These are phyloP conservation scores for Ophiostoma novo-ulmi DNA, from an alignment of 2,329 filamentous ascomycete species.

Conservation along the genomic window DNA sequence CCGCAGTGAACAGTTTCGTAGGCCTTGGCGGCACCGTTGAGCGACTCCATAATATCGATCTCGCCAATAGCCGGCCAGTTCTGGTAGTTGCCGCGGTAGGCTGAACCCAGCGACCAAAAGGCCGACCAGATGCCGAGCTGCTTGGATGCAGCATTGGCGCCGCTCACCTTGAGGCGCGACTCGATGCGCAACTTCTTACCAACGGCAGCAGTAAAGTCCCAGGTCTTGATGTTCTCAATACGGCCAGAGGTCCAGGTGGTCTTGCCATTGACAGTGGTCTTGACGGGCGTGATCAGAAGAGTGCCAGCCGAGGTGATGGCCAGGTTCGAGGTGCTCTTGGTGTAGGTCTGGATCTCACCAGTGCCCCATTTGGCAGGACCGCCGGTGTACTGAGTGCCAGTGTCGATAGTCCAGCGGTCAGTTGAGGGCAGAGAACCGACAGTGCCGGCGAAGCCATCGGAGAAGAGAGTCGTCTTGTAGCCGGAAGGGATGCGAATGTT, in stretches of 20 bases:
- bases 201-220: constrained; percentile 35
- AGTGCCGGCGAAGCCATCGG: constrained; percentile 31
- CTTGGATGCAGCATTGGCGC: constrained; percentile 28
- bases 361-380: constrained; percentile 47
- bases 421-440: constrained; percentile 35
- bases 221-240: constrained; percentile 37
- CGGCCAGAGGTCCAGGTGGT: constrained; percentile 42
- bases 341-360: constrained; percentile 45
- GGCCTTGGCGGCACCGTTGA: constrained; percentile 37
- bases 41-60: constrained; percentile 43
- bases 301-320: constrained; percentile 36
- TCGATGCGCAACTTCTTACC: constrained; percentile 39
- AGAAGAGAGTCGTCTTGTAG: constrained; percentile 34
- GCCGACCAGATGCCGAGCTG: constrained; percentile 44
- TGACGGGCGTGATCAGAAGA: constrained; percentile 36
- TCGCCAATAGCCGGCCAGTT: constrained; percentile 43
- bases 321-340: constrained; percentile 38
- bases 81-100: constrained; percentile 37
- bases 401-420: constrained; percentile 42
- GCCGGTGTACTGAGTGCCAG: constrained; percentile 45
- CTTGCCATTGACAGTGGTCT: constrained; percentile 25
- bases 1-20: constrained; percentile 43
- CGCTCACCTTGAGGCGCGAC: constrained; percentile 36
- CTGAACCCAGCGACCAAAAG: constrained; percentile 43
- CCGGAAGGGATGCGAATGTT: constrained; percentile 24